Percentiles rank a stretch among this genome's conserved stretches.
Conservation (phyloP, 306 rosid species). For the Vigna trinervia region DNA sequence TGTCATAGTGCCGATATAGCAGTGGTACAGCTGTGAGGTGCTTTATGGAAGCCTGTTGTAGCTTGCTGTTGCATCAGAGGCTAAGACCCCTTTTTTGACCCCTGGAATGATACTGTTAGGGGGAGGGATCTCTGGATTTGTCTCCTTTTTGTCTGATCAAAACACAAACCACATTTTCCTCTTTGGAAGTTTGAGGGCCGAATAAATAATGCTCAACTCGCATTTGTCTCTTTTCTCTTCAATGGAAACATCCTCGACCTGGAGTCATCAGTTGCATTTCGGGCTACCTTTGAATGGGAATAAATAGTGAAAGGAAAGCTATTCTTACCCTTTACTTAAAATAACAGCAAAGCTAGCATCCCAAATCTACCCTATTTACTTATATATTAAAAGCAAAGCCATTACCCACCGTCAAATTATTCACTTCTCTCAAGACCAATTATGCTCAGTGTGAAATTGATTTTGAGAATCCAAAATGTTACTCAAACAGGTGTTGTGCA, state of each 20-base stretch:
- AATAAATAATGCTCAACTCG: background rate
- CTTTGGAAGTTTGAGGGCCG: background rate
- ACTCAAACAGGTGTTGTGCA: background rate
- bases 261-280: background rate
- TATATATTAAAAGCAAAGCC: too few species aligned
- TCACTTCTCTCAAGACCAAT: too few species aligned
- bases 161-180: background rate
- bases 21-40: background rate
- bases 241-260: background rate
- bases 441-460: background rate
- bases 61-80: background rate
- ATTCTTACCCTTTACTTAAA: too few species aligned
- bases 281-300: background rate
- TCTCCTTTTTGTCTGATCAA: background rate
- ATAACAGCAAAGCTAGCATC: too few species aligned
- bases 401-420: too few species aligned
- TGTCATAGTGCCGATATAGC: background rate
- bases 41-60: background rate
- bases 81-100: background rate
- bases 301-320: too few species aligned
- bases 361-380: too few species aligned
- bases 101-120: background rate
- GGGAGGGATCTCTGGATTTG: background rate
- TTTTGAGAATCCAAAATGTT: slow-evolving; percentile 22
- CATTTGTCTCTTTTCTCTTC: background rate